phyloP scores from a whole-genome alignment of 768 basidiomycete species.

The Cyclocybe cylindracea region DNA sequence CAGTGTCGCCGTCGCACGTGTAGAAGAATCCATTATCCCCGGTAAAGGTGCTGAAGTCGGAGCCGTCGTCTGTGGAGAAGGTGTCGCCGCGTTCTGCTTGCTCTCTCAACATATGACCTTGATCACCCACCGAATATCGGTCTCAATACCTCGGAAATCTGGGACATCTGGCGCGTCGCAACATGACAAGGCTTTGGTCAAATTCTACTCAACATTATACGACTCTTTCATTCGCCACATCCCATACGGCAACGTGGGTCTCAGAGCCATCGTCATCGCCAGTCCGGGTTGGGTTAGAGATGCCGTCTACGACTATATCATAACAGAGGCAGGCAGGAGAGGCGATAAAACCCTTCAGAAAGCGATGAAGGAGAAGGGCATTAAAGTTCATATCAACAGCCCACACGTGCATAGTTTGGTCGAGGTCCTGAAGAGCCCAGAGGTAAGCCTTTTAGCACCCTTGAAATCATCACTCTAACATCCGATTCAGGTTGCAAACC shows the following conservation, averaged over 20 bases:
- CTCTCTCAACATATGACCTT: conserved; percentile 97
- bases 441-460: conserved; percentile 49
- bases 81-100: conserved; percentile 90
- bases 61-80: conserved; percentile 95
- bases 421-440: conserved; percentile 92
- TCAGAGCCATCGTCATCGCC: conserved; percentile 93
- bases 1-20: conserved; percentile 76
- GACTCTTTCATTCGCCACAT: conserved; percentile 89
- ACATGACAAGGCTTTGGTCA: conserved; percentile 88
- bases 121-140: conserved; percentile 85
- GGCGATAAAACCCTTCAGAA: conserved; percentile 83
- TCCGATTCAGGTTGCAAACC: conserved; percentile 59
- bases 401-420: conserved; percentile 95
- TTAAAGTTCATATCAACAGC: conserved; percentile 90
- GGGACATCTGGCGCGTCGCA: conserved; percentile 78
- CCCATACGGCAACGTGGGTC: conserved; percentile 68
- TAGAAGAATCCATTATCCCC: conserved; percentile 89
- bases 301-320: conserved; percentile 79
- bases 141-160: conserved; percentile 89
- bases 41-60: conserved; percentile 96
- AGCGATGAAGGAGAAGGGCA: conserved; percentile 76
- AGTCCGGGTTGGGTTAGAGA: conserved; percentile 97
- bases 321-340: conserved; percentile 76
- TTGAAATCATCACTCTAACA: background rate
- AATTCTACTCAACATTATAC: conserved; percentile 84